A percentile compares a stretch with the other conserved stretches of the same genome.
phyloP scores from a whole-genome alignment of 208 protist genomes.

The Leishmania lainsoni region DNA sequence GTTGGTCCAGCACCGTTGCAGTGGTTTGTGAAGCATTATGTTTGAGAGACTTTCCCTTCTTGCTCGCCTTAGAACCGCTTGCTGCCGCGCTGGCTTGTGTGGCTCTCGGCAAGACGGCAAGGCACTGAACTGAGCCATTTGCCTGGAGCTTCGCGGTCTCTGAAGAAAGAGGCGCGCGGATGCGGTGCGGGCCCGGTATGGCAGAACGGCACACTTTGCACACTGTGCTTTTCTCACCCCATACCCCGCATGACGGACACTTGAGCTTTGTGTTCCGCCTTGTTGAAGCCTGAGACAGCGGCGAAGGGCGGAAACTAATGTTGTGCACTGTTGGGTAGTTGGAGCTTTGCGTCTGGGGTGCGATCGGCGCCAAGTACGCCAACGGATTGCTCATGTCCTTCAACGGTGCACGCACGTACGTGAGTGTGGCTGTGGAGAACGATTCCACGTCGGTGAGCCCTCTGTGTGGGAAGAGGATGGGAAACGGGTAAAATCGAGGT shows the following conservation, averaged over 20 bases:
- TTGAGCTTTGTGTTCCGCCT: conserved; percentile 30
- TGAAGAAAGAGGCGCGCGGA: neutral
- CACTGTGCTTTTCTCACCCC: conserved; percentile 25
- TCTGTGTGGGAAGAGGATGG: neutral
- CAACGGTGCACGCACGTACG: neutral
- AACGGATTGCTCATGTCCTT: conserved; percentile 1
- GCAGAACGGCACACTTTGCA: conserved; percentile 17
- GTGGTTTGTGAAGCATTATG: too few relatives aligned
- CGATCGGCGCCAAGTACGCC: neutral
- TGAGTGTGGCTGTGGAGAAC: neutral
- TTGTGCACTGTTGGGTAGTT: conserved; percentile 34
- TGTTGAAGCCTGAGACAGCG: neutral
- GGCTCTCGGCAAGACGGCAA: neutral
- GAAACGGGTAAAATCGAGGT: neutral
- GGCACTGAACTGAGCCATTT: too few relatives aligned
- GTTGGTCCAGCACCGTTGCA: neutral
- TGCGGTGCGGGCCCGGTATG: conserved; percentile 18
- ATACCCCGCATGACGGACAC: conserved; percentile 27
- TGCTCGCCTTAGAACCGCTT: neutral
- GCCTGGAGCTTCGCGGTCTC: neutral
- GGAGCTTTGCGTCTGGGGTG: conserved; percentile 24
- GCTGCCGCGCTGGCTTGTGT: neutral
- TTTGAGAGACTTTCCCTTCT: neutral
- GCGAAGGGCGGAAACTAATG: conserved; percentile 16
- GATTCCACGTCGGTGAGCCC: neutral